Conservation (phyloP, 768 basidiomycete species). For the Boletales sp. region DNA sequence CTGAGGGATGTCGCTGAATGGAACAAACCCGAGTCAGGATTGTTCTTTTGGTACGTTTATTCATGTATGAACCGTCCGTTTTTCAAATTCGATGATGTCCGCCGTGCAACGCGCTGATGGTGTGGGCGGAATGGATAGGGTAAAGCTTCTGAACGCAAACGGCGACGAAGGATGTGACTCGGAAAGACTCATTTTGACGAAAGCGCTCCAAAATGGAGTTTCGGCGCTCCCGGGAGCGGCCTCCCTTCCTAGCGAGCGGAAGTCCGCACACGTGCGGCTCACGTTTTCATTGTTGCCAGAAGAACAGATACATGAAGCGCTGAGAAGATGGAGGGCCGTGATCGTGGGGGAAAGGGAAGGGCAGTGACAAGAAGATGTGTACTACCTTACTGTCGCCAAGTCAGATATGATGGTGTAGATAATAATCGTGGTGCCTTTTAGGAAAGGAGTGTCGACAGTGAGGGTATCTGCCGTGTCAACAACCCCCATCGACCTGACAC, state of each 20-base stretch:
- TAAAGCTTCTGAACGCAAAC: conserved; percentile 47
- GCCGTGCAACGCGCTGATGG: conserved; percentile 1
- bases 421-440: too few species aligned
- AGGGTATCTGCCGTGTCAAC: conserved; percentile 9
- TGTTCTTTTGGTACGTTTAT: conserved; percentile 73
- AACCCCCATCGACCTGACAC: conserved; percentile 4
- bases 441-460: too few species aligned
- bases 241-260: conserved; percentile 63
- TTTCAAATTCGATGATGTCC: conserved; percentile 6
- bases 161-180: conserved; percentile 51
- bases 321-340: conserved; percentile 48
- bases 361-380: conserved; percentile 5
- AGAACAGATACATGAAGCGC: conserved; percentile 64
- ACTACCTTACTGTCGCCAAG: not conserved
- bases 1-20: conserved; percentile 69
- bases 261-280: conserved; percentile 68
- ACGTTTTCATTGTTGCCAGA: conserved; percentile 63
- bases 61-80: not conserved
- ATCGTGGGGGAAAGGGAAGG: conserved; percentile 17
- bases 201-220: conserved; percentile 71
- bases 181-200: conserved; percentile 58
- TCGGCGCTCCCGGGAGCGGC: conserved; percentile 76
- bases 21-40: conserved; percentile 64
- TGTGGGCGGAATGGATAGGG: conserved; percentile 37
- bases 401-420: too few species aligned